These are phyloP conservation scores for Knoxia roxburghii DNA, from an alignment of 257 asterid species.

Conservation along the genomic window DNA sequence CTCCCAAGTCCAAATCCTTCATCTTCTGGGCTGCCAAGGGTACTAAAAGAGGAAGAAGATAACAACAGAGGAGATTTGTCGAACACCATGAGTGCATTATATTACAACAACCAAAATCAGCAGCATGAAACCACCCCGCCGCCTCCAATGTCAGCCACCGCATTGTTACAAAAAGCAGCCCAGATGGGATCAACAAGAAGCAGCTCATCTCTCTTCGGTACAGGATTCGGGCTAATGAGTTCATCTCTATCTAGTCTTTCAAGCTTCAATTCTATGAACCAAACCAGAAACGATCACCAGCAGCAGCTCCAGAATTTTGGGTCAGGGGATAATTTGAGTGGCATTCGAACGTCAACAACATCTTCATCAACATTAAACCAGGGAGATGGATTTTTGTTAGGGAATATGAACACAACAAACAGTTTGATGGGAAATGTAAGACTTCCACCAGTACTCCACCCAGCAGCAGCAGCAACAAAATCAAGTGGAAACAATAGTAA, in stretches of 20 bases:
- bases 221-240: constrained; percentile 49
- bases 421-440: constrained; percentile 14
- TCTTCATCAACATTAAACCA: constrained; percentile 23
- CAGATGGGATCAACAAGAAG: constrained; percentile 78
- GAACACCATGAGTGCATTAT: constrained; percentile 42
- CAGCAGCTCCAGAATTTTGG: constrained; percentile 22
- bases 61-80: constrained; percentile 46
- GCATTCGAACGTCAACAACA: constrained; percentile 19
- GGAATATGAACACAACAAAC: constrained; percentile 19
- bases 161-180: constrained; percentile 76
- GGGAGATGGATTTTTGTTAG: constrained; percentile 25
- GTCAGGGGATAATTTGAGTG: constrained; percentile 20
- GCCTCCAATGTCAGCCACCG: constrained; percentile 77
- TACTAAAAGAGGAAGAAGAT: constrained; percentile 61
- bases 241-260: constrained; percentile 35
- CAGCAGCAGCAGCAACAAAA: constrained; percentile 12
- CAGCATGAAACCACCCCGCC: constrained; percentile 18
- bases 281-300: constrained; percentile 13
- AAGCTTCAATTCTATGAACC: constrained; percentile 27
- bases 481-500: constrained; percentile 8
- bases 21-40: constrained; percentile 24
- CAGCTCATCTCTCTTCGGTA: constrained; percentile 33
- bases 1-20: constrained; percentile 22
- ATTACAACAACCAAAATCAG: constrained; percentile 32
- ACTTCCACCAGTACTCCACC: constrained; percentile 3